Conservation (phyloP, 371 early-diverging fungal genomes). For the Mucor plumbeus region DNA sequence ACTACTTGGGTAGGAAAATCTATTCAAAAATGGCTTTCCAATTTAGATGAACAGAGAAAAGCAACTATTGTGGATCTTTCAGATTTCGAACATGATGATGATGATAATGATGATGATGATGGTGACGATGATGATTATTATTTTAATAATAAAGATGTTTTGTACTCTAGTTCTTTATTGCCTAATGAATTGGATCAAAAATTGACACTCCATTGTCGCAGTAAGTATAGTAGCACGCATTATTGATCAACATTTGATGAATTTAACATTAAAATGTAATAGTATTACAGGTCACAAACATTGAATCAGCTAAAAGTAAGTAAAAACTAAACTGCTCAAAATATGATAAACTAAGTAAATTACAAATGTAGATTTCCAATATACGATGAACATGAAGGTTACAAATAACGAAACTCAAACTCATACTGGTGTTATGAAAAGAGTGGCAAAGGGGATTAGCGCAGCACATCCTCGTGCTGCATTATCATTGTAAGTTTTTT, state of each 20-base stretch:
- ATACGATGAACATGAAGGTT: constrained; percentile 10
- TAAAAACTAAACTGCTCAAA: background rate
- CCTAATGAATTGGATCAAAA: constrained; percentile 1
- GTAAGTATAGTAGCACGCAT: constrained; percentile 11
- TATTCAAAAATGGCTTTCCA: constrained; percentile 22
- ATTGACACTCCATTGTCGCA: constrained; percentile 17
- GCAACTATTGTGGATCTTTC: background rate
- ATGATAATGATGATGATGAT: constrained; percentile 1
- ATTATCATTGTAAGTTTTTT: constrained; percentile 19
- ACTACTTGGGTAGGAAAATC: constrained; percentile 27
- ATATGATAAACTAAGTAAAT: background rate
- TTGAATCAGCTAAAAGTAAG: constrained; percentile 24
- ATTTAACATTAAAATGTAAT: constrained; percentile 13
- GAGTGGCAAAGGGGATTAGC: constrained; percentile 24
- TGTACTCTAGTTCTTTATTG: background rate
- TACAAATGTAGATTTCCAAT: constrained; percentile 9
- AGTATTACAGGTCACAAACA: constrained; percentile 27
- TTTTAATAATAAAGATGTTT: background rate
- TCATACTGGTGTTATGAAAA: constrained; percentile 16
- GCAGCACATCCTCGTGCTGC: constrained; percentile 25
- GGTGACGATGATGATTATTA: no score
- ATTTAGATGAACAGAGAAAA: background rate
- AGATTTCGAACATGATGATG: constrained; percentile 17
- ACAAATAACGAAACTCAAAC: constrained; percentile 21
- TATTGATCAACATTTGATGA: background rate